Percentiles rank a stretch among this genome's conserved stretches.
Evolutionary conservation across 108 stramenopile genomes (phyloP).

Genomic region (Skeletonema grethae): DNA sequence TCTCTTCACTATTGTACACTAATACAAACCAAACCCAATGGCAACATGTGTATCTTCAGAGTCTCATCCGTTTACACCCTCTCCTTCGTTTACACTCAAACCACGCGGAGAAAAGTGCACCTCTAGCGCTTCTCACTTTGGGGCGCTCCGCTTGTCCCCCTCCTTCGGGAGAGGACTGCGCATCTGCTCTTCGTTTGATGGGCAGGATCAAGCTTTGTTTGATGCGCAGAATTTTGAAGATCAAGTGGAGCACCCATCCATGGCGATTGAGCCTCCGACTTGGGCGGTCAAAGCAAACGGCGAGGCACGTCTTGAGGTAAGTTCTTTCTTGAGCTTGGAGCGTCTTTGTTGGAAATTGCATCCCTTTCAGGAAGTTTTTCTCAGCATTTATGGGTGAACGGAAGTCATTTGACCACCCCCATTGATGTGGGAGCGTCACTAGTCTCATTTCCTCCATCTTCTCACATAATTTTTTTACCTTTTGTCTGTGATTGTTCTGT

Average conservation of each 20-base stretch:
- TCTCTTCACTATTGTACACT: not conserved
- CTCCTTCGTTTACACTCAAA: conserved; percentile 45
- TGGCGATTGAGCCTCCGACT: conserved; percentile 60
- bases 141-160: conserved; percentile 16
- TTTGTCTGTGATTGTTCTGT: not conserved
- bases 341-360: not conserved
- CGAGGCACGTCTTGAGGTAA: conserved; percentile 76
- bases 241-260: conserved; percentile 5
- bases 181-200: conserved; percentile 34
- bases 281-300: conserved; percentile 84
- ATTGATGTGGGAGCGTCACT: not conserved
- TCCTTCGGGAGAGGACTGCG: conserved; percentile 34
- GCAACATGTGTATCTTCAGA: conserved; percentile 41
- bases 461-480: not conserved
- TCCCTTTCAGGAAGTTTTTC: not conserved
- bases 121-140: conserved; percentile 1
- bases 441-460: not conserved
- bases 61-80: conserved; percentile 31
- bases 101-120: conserved; percentile 39
- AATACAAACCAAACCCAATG: conserved; percentile 13
- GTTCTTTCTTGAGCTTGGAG: conserved; percentile 15
- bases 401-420: not conserved
- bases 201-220: conserved; percentile 11
- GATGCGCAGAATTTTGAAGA: not conserved
- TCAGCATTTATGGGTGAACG: not conserved